Conservation (phyloP, 768 basidiomycete genomes). For the Lactifluus subvellereus region DNA sequence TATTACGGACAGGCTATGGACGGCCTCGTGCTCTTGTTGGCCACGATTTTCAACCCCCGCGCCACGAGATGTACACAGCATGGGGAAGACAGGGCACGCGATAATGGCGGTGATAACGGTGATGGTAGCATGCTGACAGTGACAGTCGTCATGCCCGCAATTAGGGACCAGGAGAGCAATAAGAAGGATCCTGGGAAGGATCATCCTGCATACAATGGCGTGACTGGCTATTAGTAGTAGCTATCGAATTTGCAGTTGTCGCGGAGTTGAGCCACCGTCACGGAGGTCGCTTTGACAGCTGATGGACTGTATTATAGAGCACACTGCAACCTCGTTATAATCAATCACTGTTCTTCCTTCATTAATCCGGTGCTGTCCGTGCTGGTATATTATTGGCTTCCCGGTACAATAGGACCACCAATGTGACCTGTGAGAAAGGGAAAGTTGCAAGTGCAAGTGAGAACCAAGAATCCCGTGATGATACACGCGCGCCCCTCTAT, state of each 20-base stretch:
- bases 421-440: conserved; percentile 1
- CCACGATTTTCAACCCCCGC: conserved; percentile 59
- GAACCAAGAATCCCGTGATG: conserved; percentile 7
- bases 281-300: background rate
- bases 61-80: conserved; percentile 30
- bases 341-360: background rate
- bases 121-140: too few species aligned
- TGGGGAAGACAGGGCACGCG: background rate
- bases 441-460: background rate
- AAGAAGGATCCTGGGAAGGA: too few species aligned
- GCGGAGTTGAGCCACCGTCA: background rate
- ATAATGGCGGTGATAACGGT: background rate
- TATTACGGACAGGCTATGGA: conserved; percentile 47
- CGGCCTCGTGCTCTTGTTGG: conserved; percentile 52
- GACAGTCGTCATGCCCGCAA: too few species aligned
- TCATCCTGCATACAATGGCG: too few species aligned
- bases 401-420: conserved; percentile 12
- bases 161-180: too few species aligned
- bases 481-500: conserved; percentile 1
- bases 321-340: background rate
- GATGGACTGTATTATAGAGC: background rate
- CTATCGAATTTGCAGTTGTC: background rate
- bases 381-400: conserved; percentile 1
- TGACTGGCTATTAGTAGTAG: background rate
- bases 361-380: background rate